Evolutionary conservation across 305 asterid species (phyloP), one percentile per base, ranked within the genome.

Genomic region (Andrographis paniculata): DNA sequence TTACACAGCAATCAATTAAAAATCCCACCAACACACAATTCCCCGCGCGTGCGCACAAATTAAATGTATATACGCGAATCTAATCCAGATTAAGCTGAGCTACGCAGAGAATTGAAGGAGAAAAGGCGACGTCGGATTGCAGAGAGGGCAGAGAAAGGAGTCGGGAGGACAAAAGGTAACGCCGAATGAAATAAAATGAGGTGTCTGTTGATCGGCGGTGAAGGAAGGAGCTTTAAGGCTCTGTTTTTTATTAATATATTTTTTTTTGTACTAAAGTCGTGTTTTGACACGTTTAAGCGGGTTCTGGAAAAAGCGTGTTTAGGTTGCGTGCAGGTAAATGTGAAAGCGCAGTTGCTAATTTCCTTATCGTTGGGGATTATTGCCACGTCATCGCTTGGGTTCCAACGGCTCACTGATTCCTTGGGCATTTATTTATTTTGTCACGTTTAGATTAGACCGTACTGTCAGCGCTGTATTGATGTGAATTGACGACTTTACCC

Each of bases 141-240:
- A 18, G 19, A 52, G 53, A 48, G 61, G 20, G 22, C 30, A 36
- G 55, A 49, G 43, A 30, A 39, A 21, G 59, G 55, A 51, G 49
- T 54, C 45, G 37, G 42, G 61, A 61, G n/a, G 13, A 33, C 3
- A 33, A 33, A 46, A 41, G 42, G 60, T 13, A 46, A 54, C 62
- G 63, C 40, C 66, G 62, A 58, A 58, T 59, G 66, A 58, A 59
- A n/a, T 20, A 62, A 54, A 65, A 48, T 48, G 63, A 45, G 50
- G 38, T n/a, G 38, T 33, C 13, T 13, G 38, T 2, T 33, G 30
- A 24, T 24, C 30, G 30, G 30, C 38, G 13, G 9, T n/a, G 61
- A 45, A 13, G 12, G 11, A 33, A 9, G n/a, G 60, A 3, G 30
- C 52, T 42, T 52, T 31, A 60, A 55, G 50, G 56, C 31, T 19